phyloP scores from a whole-genome alignment of 2,329 filamentous ascomycete species.

The Xylariomycetidae sp. region DNA sequence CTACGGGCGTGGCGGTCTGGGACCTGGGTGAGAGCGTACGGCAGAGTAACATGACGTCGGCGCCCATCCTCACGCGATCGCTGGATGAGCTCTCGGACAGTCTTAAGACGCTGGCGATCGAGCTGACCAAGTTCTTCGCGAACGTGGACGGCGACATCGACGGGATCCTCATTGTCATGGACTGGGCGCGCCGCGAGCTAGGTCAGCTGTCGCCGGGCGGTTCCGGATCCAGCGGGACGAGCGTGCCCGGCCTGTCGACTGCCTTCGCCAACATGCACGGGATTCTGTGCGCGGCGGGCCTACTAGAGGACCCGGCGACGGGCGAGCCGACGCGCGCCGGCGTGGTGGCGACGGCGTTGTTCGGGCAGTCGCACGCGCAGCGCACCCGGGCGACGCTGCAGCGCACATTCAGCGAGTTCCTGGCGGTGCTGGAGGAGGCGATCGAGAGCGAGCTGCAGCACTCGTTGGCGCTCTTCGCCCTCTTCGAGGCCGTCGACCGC shows the following conservation, averaged over 20 bases:
- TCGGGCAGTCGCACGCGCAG: slow-evolving; percentile 76
- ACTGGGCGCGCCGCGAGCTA: slow-evolving; percentile 87
- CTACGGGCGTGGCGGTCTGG: slow-evolving; percentile 90
- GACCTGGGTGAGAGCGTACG: slow-evolving; percentile 88
- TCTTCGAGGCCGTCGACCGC: slow-evolving; percentile 88
- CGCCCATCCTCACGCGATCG: slow-evolving; percentile 76
- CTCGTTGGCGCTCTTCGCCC: slow-evolving; percentile 70
- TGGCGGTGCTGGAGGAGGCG: slow-evolving; percentile 80
- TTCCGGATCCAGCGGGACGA: too few relatives aligned
- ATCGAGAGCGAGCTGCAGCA: slow-evolving; percentile 80
- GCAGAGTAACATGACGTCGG: slow-evolving; percentile 84
- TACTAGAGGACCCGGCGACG: slow-evolving; percentile 47
- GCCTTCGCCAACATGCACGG: slow-evolving; percentile 81
- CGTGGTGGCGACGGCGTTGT: slow-evolving; percentile 60
- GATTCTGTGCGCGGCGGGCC: slow-evolving; percentile 58
- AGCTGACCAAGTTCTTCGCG: slow-evolving; percentile 87
- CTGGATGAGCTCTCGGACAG: slow-evolving; percentile 82
- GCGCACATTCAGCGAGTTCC: slow-evolving; percentile 81
- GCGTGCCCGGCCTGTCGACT: slow-evolving; percentile 60
- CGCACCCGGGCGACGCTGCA: slow-evolving; percentile 75
- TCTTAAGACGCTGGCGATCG: slow-evolving; percentile 75
- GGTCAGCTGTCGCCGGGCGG: slow-evolving; percentile 58
- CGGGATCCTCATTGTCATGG: slow-evolving; percentile 87
- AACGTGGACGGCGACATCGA: slow-evolving; percentile 92
- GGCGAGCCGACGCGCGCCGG: slow-evolving; percentile 64